These are phyloP conservation scores for Pyrenula massariospora DNA, from an alignment of 495 filamentous ascomycete genomes.

Conservation along the genomic window DNA sequence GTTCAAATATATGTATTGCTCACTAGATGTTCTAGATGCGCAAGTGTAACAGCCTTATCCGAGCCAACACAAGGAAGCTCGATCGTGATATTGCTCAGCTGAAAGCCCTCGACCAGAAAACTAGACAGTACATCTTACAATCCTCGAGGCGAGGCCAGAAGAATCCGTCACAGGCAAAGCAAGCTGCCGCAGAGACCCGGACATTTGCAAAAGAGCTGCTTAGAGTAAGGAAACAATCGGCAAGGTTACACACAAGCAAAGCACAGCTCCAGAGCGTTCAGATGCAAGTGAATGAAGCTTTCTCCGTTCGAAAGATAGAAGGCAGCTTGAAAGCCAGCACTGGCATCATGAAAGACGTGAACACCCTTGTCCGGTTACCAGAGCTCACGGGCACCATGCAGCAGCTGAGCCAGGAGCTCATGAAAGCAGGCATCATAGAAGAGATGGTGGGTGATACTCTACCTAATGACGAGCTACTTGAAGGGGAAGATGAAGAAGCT, in stretches of 20 bases:
- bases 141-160: conserved; percentile 68
- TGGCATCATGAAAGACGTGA: conserved; percentile 95
- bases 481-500: conserved; percentile 80
- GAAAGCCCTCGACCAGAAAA: conserved; percentile 67
- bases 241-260: conserved; percentile 68
- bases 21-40: conserved; percentile 50
- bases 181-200: conserved; percentile 67
- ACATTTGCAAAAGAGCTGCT: conserved; percentile 83
- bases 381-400: conserved; percentile 84
- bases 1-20: background rate
- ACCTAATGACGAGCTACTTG: conserved; percentile 56
- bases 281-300: conserved; percentile 97
- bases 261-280: conserved; percentile 88
- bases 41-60: conserved; percentile 90
- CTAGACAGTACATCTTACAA: conserved; percentile 70
- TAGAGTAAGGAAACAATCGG: conserved; percentile 60
- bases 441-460: conserved; percentile 87
- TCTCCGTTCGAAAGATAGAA: conserved; percentile 91
- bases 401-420: conserved; percentile 75
- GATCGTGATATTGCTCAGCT: conserved; percentile 81
- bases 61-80: conserved; percentile 82
- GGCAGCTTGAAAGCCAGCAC: conserved; percentile 78
- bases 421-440: conserved; percentile 93
- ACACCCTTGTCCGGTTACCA: conserved; percentile 70
- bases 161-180: conserved; percentile 60